A percentile compares a stretch with the other conserved stretches of the same genome.
Evolutionary conservation across 371 early-diverging fungal species (phyloP).

Genomic region (Lichtheimia corymbifera): DNA sequence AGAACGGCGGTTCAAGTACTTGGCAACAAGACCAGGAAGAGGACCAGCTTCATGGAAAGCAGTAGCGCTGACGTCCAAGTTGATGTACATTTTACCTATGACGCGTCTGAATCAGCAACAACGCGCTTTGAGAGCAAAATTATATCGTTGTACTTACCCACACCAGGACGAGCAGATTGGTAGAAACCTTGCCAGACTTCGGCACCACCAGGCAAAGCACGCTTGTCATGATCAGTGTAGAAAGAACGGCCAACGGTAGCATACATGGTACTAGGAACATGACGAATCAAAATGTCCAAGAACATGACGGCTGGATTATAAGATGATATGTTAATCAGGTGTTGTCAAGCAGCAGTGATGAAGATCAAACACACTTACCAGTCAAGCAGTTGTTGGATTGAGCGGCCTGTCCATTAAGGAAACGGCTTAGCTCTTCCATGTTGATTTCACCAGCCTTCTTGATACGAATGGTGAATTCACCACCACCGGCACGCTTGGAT

Average conservation of each 20-base stretch:
- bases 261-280: slow-evolving; percentile 69
- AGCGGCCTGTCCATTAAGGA: slow-evolving; percentile 40
- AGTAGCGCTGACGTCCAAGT: slow-evolving; percentile 85
- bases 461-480: slow-evolving; percentile 51
- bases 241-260: slow-evolving; percentile 85
- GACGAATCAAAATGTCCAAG: slow-evolving; percentile 79
- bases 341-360: neutral
- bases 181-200: slow-evolving; percentile 93
- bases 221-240: slow-evolving; percentile 71
- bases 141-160: slow-evolving; percentile 38
- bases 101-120: slow-evolving; percentile 1
- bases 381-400: slow-evolving; percentile 45
- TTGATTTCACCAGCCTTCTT: slow-evolving; percentile 59
- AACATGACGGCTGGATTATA: slow-evolving; percentile 68
- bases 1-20: slow-evolving; percentile 60
- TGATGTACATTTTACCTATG: slow-evolving; percentile 64
- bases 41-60: slow-evolving; percentile 80
- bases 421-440: slow-evolving; percentile 55
- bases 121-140: neutral
- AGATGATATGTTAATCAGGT: neutral
- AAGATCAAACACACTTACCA: slow-evolving; percentile 24
- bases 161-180: slow-evolving; percentile 77
- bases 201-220: slow-evolving; percentile 67
- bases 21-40: slow-evolving; percentile 59
- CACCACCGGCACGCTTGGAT: slow-evolving; percentile 26